These are phyloP conservation scores for Penicillium frequentans DNA, from an alignment of 2,329 filamentous ascomycete genomes.

Conservation along the genomic window DNA sequence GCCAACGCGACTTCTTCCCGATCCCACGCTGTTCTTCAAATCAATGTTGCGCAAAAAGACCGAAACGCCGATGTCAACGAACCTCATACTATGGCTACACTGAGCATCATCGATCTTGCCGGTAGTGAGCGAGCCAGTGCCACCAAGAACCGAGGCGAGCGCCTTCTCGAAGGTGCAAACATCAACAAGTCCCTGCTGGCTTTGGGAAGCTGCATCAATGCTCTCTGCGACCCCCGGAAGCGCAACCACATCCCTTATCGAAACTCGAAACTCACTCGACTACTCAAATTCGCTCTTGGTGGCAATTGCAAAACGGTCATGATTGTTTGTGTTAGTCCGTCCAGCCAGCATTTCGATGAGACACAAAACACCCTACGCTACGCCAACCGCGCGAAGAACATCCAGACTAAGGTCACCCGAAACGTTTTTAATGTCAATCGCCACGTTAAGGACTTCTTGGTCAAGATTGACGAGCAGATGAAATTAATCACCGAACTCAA, in stretches of 20 bases:
- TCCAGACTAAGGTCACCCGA: constrained; percentile 98
- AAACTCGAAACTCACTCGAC: constrained; percentile 92
- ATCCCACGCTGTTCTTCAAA: constrained; percentile 95
- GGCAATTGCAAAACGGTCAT: constrained; percentile 99
- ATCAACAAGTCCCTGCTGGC: constrained; percentile 98
- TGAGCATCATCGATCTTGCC: constrained; percentile 96
- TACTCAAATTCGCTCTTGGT: constrained; percentile 94
- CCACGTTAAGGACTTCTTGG: constrained; percentile 97
- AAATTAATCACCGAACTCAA: constrained; percentile 94
- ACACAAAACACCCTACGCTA: constrained; percentile 98
- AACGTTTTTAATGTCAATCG: constrained; percentile 99
- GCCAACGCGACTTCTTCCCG: constrained; percentile 97
- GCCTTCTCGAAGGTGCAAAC: constrained; percentile 90
- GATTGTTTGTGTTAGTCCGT: constrained; percentile 98
- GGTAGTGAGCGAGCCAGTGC: constrained; percentile 94
- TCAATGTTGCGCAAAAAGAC: constrained; percentile 93
- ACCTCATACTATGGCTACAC: constrained; percentile 94
- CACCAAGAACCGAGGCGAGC: constrained; percentile 92
- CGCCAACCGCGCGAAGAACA: constrained; percentile 97
- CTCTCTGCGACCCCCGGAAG: constrained; percentile 88
- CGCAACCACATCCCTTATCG: constrained; percentile 94
- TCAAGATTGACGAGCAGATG: constrained; percentile 99
- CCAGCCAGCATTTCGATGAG: constrained; percentile 95
- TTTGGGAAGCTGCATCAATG: constrained; percentile 96
- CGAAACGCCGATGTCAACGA: constrained; percentile 90